A percentile compares a stretch with the other conserved stretches of the same genome.
Evolutionary conservation across 179 eudicot species (phyloP).

Genomic region (Amaranthus tricolor): DNA sequence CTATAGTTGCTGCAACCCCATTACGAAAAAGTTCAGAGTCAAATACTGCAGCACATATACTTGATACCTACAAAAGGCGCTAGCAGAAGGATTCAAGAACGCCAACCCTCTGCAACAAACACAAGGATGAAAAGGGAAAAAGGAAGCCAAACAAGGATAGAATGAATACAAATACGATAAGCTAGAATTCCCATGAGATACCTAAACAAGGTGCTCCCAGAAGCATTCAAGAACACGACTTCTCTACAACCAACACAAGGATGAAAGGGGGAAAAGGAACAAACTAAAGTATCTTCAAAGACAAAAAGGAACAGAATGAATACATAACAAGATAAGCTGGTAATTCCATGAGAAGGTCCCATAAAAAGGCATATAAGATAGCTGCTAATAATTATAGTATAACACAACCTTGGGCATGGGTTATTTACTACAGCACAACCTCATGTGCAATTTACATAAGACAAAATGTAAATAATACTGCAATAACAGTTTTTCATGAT

Average conservation of each 20-base stretch:
- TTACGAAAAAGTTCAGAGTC: background rate
- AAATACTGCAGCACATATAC: background rate
- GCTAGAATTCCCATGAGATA: background rate
- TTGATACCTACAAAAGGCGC: background rate
- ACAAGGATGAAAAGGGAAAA: background rate
- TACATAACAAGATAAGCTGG: background rate
- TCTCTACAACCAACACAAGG: background rate
- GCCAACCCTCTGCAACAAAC: background rate
- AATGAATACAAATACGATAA: background rate
- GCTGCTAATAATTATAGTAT: background rate
- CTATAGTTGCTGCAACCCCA: background rate
- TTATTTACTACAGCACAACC: background rate
- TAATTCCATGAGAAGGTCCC: background rate
- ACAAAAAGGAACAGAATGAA: background rate
- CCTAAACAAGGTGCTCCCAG: background rate
- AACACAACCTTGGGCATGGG: background rate
- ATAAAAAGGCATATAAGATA: background rate
- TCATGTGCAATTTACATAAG: background rate
- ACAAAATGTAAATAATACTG: background rate
- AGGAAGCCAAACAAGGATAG: background rate
- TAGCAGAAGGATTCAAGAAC: background rate
- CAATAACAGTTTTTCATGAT: background rate
- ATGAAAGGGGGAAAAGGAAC: background rate
- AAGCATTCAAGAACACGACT: background rate
- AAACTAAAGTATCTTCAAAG: background rate